A percentile compares a stretch with the other conserved stretches of the same genome.
phyloP scores from a whole-genome alignment of 805 yeast species.

The Yamadazyma kitorensis region DNA sequence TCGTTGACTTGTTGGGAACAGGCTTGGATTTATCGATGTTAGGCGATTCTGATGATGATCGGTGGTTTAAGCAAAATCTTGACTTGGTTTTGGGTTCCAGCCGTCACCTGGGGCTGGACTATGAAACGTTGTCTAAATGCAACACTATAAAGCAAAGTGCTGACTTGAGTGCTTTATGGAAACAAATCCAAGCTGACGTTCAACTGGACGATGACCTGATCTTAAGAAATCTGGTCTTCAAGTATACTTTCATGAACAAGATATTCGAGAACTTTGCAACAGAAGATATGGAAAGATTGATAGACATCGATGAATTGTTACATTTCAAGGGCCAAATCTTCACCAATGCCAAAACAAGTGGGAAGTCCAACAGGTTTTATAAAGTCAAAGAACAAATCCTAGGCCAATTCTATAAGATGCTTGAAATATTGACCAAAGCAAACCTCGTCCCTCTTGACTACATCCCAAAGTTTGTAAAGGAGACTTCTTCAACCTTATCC shows the following conservation, averaged over 20 bases:
- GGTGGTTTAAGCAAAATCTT: conserved; percentile 3
- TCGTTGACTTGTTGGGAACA: conserved; percentile 13
- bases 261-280: conserved; percentile 7
- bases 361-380: conserved; percentile 29
- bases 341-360: conserved; percentile 1
- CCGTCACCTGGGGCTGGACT: no score
- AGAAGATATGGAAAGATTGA: conserved; percentile 2
- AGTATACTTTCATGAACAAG: conserved; percentile 27
- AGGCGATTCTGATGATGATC: background rate
- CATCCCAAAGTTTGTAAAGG: conserved; percentile 3
- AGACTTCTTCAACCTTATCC: conserved; percentile 9
- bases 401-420: conserved; percentile 19
- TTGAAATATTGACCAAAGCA: conserved; percentile 5
- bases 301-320: conserved; percentile 16
- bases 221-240: conserved; percentile 18
- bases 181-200: conserved; percentile 7
- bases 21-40: conserved; percentile 8
- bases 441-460: conserved; percentile 2
- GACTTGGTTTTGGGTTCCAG: no score
- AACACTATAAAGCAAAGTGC: background rate
- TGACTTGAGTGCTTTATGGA: conserved; percentile 9
- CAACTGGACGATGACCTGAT: conserved; percentile 16
- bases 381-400: conserved; percentile 40
- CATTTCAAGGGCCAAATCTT: conserved; percentile 18
- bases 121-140: conserved; percentile 7